These are phyloP conservation scores for Fimicolochytrium jonesii DNA, from an alignment of 192 early-diverging fungal species.

Conservation along the genomic window DNA sequence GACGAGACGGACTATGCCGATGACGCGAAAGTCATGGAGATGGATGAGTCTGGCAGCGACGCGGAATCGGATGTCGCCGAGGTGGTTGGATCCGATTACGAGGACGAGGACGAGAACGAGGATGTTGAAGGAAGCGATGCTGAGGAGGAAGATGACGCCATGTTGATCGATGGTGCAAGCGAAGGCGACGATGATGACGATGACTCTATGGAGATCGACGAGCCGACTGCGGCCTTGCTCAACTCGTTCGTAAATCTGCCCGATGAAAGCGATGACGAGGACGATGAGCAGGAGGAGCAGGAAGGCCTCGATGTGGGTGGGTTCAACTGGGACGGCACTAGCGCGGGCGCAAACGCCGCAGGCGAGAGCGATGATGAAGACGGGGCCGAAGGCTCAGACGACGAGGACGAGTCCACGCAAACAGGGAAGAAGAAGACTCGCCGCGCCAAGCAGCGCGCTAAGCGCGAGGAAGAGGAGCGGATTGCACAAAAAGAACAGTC, in stretches of 20 bases:
- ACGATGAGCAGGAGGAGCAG: conserved; percentile 17
- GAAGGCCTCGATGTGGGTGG: conserved; percentile 31
- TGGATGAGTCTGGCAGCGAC: conserved; percentile 38
- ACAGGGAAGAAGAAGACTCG: conserved; percentile 41
- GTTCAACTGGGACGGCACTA: conserved; percentile 48
- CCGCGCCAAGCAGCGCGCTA: conserved; percentile 57
- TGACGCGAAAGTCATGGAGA: conserved; percentile 22
- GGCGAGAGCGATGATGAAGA: conserved; percentile 38
- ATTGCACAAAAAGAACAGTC: conserved; percentile 44
- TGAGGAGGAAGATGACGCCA: conserved; percentile 30
- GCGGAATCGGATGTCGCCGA: conserved; percentile 54
- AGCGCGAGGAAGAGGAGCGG: conserved; percentile 46
- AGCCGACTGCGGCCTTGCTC: no score
- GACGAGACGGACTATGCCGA: conserved; percentile 46
- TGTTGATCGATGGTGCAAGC: conserved; percentile 44
- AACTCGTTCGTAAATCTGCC: no score
- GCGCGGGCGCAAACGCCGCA: conserved; percentile 12
- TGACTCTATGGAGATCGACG: conserved; percentile 27
- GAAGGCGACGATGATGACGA: conserved; percentile 31
- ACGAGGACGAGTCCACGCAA: conserved; percentile 39
- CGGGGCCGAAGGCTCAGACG: conserved; percentile 37
- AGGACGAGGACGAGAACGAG: conserved; percentile 35
- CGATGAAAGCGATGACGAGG: conserved; percentile 46
- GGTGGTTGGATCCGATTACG: conserved; percentile 33
- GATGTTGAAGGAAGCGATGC: conserved; percentile 40